phyloP scores from a whole-genome alignment of 1,139 yeast species.

The Saccharomycopsis crataegensis region DNA sequence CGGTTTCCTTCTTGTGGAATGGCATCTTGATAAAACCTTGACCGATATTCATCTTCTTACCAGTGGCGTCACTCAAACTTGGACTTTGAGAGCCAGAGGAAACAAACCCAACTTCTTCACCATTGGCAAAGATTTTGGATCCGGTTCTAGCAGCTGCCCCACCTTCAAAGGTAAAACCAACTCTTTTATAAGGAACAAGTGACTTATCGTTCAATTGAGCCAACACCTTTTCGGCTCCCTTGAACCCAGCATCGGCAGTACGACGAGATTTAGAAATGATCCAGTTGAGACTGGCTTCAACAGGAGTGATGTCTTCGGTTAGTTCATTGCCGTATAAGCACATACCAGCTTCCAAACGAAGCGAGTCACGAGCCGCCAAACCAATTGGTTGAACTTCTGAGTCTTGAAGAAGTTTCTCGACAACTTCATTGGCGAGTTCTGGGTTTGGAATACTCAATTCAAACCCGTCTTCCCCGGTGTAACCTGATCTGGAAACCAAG shows the following conservation, averaged over 20 bases:
- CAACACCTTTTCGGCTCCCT: slow-evolving; percentile 68
- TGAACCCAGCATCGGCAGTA: slow-evolving; percentile 41
- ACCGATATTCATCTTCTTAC: slow-evolving; percentile 53
- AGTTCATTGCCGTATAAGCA: slow-evolving; percentile 93
- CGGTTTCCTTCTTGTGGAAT: slow-evolving; percentile 70
- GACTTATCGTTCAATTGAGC: slow-evolving; percentile 63
- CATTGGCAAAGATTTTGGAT: slow-evolving; percentile 49
- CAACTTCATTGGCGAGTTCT: slow-evolving; percentile 52
- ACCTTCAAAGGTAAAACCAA: slow-evolving; percentile 57
- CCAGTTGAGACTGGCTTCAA: slow-evolving; percentile 88
- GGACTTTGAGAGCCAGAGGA: slow-evolving; percentile 94
- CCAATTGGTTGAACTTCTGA: slow-evolving; percentile 79
- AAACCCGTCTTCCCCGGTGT: slow-evolving; percentile 98
- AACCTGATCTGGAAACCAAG: slow-evolving; percentile 89
- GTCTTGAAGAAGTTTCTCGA: slow-evolving; percentile 49
- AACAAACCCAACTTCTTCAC: slow-evolving; percentile 58
- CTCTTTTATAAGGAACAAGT: slow-evolving; percentile 54
- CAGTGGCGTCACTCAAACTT: slow-evolving; percentile 49
- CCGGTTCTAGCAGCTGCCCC: slow-evolving; percentile 95
- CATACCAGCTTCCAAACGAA: slow-evolving; percentile 96
- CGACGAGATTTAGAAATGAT: slow-evolving; percentile 79
- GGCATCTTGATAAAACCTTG: slow-evolving; percentile 81
- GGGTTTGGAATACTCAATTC: slow-evolving; percentile 74
- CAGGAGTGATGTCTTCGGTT: slow-evolving; percentile 73
- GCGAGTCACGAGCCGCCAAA: slow-evolving; percentile 92